Evolutionary conservation across 768 basidiomycete genomes (phyloP), one percentile per base, ranked within the genome.

Genomic region (Macrolepiota dolichaula): DNA sequence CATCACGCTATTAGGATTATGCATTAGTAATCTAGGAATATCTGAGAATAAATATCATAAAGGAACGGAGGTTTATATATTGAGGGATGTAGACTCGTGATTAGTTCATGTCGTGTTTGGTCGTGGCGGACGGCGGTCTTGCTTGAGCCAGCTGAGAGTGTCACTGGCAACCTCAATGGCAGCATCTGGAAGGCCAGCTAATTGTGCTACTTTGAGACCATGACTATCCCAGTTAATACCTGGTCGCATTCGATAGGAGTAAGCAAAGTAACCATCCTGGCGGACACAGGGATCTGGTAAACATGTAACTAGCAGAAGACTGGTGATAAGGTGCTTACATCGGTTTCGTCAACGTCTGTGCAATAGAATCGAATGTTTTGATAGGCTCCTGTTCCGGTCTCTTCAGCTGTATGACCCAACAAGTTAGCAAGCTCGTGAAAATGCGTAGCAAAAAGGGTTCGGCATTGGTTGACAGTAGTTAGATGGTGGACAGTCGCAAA

Each of bases 381-480:
- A 74, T 90, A 91, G 10, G 79, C 65, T 12, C 80, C 83, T 57
- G 71, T 64, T 6, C 80, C 81, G 51, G 64, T 70, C 55, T 77
- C 69, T 59, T 77, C 72, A 24, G 80, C 71, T 32, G 75, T 72
- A 67, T 86, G 85, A 0, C 88, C 86, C 19, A 98, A 77, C 83
- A 98, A 86, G 62, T 91, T 86, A 1, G 91, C 87, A 22, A 98
- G 75, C 70, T 98, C 95, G 71, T 98, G 96, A 69, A 97, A 98
- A 74, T 99, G 96, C n/a, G 96, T 99, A 6, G 96, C 96, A 69
- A 98, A 99, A 32, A 99, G 77, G n/a, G 92, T 82, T 17, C 94
- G 85, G 69, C 91, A 93, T 55, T 77, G 75, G 67, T 92, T 92
- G 32, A 83, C 81, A 37, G 82, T 75, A 40, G 86, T 74, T 19